phyloP scores from a whole-genome alignment of 2,329 filamentous ascomycete genomes.

The Cladosporium sp. region DNA sequence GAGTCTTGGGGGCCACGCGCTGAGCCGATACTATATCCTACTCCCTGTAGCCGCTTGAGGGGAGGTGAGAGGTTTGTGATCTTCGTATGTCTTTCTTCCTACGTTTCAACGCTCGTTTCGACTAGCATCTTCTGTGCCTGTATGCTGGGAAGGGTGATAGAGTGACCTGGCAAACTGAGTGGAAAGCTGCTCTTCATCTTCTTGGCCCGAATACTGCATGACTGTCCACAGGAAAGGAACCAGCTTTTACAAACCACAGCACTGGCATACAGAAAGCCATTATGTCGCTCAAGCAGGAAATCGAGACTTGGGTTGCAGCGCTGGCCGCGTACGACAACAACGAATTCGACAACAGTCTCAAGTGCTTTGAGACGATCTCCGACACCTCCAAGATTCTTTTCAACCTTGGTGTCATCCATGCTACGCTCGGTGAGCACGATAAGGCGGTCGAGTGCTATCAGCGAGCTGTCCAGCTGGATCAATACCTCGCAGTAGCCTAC shows the following conservation, averaged over 20 bases:
- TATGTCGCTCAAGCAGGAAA: conserved; percentile 68
- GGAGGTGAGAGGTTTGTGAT: conserved; percentile 5
- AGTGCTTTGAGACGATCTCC: conserved; percentile 77
- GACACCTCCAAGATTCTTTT: conserved; percentile 98
- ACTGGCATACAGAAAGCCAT: conserved; percentile 10
- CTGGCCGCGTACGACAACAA: conserved; percentile 92
- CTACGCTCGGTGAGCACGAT: conserved; percentile 91
- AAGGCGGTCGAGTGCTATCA: conserved; percentile 96
- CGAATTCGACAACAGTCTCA: conserved; percentile 86
- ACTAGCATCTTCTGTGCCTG: neutral
- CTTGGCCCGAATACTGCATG: neutral
- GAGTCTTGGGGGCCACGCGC: neutral
- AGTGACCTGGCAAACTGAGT: neutral
- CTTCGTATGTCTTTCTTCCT: conserved; percentile 3
- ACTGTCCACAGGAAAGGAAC: neutral
- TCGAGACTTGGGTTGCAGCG: conserved; percentile 95
- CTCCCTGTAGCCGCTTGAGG: conserved; percentile 5
- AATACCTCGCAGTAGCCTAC: conserved; percentile 95
- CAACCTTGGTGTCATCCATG: conserved; percentile 97
- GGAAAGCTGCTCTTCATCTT: neutral
- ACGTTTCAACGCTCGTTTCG: conserved; percentile 8
- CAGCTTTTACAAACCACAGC: neutral
- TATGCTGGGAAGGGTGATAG: neutral
- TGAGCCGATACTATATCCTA: conserved; percentile 5
- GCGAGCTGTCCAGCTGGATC: conserved; percentile 81